These are phyloP conservation scores for Venturia carpophila DNA, from an alignment of 2,329 filamentous ascomycete genomes.

Conservation along the genomic window DNA sequence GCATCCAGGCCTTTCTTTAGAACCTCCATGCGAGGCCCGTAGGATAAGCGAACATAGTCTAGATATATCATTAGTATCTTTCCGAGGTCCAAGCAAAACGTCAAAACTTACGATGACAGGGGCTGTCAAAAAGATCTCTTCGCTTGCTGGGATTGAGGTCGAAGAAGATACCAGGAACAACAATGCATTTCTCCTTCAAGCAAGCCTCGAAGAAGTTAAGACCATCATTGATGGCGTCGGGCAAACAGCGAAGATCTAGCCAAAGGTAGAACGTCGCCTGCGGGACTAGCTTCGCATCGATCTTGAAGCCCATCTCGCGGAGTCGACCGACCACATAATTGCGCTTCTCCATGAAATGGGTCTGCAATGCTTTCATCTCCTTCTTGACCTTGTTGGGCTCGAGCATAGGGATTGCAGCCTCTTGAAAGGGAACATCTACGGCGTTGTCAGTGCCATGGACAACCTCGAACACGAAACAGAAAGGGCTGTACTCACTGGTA, in stretches of 20 bases:
- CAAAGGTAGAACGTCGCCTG: constrained; percentile 94
- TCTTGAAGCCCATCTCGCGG: constrained; percentile 75
- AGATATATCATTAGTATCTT: neutral
- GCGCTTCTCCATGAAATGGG: constrained; percentile 85
- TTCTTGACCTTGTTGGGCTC: constrained; percentile 69
- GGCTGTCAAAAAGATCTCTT: constrained; percentile 85
- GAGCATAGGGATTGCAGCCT: constrained; percentile 89
- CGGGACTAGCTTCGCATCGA: constrained; percentile 58
- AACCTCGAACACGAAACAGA: neutral
- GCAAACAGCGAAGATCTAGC: constrained; percentile 58
- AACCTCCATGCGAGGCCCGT: constrained; percentile 35
- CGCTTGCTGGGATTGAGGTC: constrained; percentile 86
- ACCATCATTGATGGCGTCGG: constrained; percentile 79
- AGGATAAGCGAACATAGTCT: constrained; percentile 35
- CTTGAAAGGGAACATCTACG: constrained; percentile 84
- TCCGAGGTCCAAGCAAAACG: neutral
- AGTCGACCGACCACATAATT: constrained; percentile 81
- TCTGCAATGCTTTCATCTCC: constrained; percentile 86
- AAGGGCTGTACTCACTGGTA: constrained; percentile 37
- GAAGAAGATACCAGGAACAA: constrained; percentile 96
- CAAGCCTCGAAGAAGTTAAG: constrained; percentile 96
- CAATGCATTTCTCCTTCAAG: constrained; percentile 87
- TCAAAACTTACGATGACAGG: constrained; percentile 56
- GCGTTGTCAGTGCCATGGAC: neutral
- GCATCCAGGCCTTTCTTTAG: constrained; percentile 34